A percentile compares a stretch with the other conserved stretches of the same genome.
Evolutionary conservation across 2,329 filamentous ascomycete genomes (phyloP).

Genomic region (Neonectria hederae): DNA sequence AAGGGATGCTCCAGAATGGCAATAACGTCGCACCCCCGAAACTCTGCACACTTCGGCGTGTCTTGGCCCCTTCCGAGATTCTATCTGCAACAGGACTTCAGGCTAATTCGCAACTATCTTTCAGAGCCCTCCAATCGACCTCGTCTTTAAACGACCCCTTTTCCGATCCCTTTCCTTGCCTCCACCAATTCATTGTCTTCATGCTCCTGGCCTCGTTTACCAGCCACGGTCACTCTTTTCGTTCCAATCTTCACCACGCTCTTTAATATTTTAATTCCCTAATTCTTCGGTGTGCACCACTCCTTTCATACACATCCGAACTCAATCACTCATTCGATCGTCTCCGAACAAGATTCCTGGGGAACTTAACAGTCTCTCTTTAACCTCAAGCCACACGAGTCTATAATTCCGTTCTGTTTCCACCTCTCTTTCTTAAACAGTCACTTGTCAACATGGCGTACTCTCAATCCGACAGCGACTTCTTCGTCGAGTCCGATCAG

Average conservation of each 20-base stretch:
- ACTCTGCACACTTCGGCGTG: constrained; percentile 24
- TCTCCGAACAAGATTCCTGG: constrained; percentile 61
- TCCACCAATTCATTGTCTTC: constrained; percentile 45
- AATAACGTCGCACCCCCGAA: constrained; percentile 12
- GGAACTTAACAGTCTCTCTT: constrained; percentile 61
- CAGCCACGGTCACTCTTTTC: constrained; percentile 68
- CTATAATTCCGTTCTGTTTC: constrained; percentile 30
- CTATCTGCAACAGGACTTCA: constrained; percentile 30
- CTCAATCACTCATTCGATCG: constrained; percentile 52
- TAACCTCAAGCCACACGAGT: constrained; percentile 44
- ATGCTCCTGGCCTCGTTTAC: constrained; percentile 57
- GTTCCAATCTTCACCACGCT: constrained; percentile 60
- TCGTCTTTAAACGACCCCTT: constrained; percentile 58
- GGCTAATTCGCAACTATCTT: constrained; percentile 47
- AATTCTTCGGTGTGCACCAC: constrained; percentile 54
- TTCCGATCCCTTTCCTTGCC: constrained; percentile 55
- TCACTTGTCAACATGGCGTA: constrained; percentile 57
- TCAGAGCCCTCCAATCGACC: constrained; percentile 57
- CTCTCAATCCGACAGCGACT: constrained; percentile 55
- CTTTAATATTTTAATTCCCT: constrained; percentile 68
- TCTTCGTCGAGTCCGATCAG: constrained; percentile 67
- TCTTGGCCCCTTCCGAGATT: constrained; percentile 39
- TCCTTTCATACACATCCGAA: constrained; percentile 34
- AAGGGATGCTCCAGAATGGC: constrained; percentile 41
- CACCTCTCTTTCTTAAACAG: constrained; percentile 28